phyloP scores from a whole-genome alignment of 1,284 basidiomycete genomes.

The Malassezia yamatoensis region DNA sequence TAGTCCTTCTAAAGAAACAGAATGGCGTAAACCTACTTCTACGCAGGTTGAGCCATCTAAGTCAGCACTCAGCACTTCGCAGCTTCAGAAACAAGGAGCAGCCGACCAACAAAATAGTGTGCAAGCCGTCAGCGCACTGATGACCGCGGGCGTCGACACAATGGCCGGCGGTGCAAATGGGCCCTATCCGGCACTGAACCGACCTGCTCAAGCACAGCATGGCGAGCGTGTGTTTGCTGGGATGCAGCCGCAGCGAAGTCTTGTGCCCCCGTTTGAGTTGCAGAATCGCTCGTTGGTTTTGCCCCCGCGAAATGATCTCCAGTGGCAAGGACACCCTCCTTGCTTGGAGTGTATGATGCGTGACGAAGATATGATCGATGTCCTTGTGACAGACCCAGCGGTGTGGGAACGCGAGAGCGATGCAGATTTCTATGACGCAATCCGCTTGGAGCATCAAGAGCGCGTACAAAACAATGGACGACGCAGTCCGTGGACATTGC shows the following conservation, averaged over 20 bases:
- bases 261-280: constrained; percentile 45
- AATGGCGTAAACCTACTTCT: no score
- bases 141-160: constrained; percentile 26
- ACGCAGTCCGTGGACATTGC: constrained; percentile 9
- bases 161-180: constrained; percentile 33
- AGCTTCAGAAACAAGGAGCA: constrained; percentile 33
- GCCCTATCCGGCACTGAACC: constrained; percentile 32
- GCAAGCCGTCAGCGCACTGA: constrained; percentile 33
- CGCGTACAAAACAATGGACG: constrained; percentile 10
- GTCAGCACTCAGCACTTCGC: constrained; percentile 16
- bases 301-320: constrained; percentile 37
- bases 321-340: constrained; percentile 48
- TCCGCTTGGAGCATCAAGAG: constrained; percentile 57
- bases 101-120: constrained; percentile 34
- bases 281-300: constrained; percentile 43
- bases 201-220: neutral
- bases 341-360: constrained; percentile 98
- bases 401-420: constrained; percentile 89
- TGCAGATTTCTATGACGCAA: constrained; percentile 65
- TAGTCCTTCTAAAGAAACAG: no score
- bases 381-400: constrained; percentile 72
- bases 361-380: constrained; percentile 94
- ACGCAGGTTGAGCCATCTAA: no score
- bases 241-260: constrained; percentile 37
- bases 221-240: constrained; percentile 32